Evolutionary conservation across 2,329 filamentous ascomycete genomes (phyloP), one percentile per base, ranked within the genome.

Genomic region (Stenocarpella maydis): DNA sequence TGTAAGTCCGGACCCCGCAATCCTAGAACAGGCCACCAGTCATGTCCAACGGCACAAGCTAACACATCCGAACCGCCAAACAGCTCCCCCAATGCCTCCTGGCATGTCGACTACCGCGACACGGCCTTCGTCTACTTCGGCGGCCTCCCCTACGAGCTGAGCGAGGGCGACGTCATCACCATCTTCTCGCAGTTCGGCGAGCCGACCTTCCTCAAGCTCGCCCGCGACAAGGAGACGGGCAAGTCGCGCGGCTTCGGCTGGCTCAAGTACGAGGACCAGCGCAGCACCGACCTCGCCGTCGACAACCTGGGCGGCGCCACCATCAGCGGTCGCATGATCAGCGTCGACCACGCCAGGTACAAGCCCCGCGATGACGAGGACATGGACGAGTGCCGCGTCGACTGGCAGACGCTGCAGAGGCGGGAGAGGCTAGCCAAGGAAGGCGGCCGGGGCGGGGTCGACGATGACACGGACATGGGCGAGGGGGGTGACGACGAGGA

Each of bases 171-270:
- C 81, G 87, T 99, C 72, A 89, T 98, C 74, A 95, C 95, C 14
- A 97, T 99, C 71, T 99, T 98, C 84, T 97, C 94, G 8, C 96
- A 99, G 80, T 99, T 91, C 78, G 96, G 96, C 75, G 95, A 98
- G 78, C 97, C 97, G 2, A 93, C 95, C 3, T 97, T 95, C 81
- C 86, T 99, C 70, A 97, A 98, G 76, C 88, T 99, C 15, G 90
- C 92, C 58, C 93, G 96, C 76, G 96, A 99, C 85, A 96, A 96
- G 78, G 97, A 98, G 78, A 97, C 95, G 0, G 96, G 96, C 71
- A 98, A 97, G 81, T 97, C 93, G 71, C 92, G 92, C 74, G 96
- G 96, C 0, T 99, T 98, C 78, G 94, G 92, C 3, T 99, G 97
- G 86, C 86, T 99, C 69, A 99, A 99, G 78, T 99, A 98, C 81